Conservation (phyloP, 1,284 basidiomycete species). For the Sanghuangporus weigelae region DNA sequence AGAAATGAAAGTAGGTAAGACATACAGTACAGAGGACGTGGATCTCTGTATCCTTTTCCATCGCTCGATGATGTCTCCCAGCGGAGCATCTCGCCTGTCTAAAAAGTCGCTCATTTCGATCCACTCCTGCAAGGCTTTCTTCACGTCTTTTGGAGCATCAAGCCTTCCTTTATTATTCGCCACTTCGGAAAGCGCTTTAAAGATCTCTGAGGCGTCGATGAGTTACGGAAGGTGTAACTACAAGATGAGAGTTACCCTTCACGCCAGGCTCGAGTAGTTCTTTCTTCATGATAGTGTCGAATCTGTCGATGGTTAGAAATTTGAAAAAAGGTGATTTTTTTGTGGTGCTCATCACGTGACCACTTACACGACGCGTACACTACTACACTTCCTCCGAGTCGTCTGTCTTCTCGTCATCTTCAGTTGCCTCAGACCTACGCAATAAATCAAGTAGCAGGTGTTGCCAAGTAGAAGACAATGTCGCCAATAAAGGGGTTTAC, state of each 20-base stretch:
- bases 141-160: conserved; percentile 44
- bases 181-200: not conserved
- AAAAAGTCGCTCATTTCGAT: conserved; percentile 28
- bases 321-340: not conserved
- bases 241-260: not conserved
- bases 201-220: not conserved
- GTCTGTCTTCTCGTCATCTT: not conserved
- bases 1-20: not conserved
- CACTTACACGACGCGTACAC: not conserved
- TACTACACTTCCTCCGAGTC: not conserved
- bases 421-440: not conserved
- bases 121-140: conserved; percentile 61
- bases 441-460: not conserved
- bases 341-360: not conserved
- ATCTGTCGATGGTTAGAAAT: not conserved
- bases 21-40: conserved; percentile 2
- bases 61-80: conserved; percentile 2
- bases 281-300: not conserved
- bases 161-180: conserved; percentile 47
- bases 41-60: conserved; percentile 19
- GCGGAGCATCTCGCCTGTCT: conserved; percentile 18
- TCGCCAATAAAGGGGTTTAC: conserved; percentile 5
- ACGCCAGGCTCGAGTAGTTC: not conserved
- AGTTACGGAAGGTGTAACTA: not conserved
- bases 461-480: not conserved